Evolutionary conservation across 805 yeast species (phyloP), one percentile per base, ranked within the genome.

Genomic region (Metschnikowia dekortorum): DNA sequence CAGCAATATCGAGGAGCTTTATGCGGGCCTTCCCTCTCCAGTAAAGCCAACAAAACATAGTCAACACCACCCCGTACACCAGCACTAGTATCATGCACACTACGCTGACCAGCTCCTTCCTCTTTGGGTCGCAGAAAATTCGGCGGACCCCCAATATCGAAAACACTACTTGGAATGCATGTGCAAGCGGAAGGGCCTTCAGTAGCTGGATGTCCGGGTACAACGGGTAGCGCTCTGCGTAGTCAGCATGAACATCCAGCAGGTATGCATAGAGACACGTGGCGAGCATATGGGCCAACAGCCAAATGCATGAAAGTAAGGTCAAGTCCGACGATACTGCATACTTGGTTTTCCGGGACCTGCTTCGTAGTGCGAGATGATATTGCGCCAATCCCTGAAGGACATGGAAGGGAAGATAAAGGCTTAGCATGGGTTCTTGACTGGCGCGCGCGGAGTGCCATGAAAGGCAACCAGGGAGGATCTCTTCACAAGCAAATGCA

Each of bases 281-380:
- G 35, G 59, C 50, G 5, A 49, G 16, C 10, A 53, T 35, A 16
- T 48, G 48, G 3, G 54, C 34, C 31, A 52, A 13, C n/a, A 48
- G 38, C 49, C 54, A 53, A 7, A 52, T 43, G 45, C 49, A 49
- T 9, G 53, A 50, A 46, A 51, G 52, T 6, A 53, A 16, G 22
- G 51, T 38, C 44, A 55, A 51, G 51, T 57, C 59, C 14, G 50
- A 46, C 28, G 59, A 56, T 6, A 57, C 28, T 13, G 42, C 53
- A 13, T 35, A 39, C 8, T 39, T 42, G 6, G 53, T 46, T 26
- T 45, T 39, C 28, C 46, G 48, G 22, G 22, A 14, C 2, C 29
- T 2, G 35, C 48, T 39, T 40, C 46, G 51, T 16, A 44, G 49
- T 6, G 39, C 10, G n/a, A 50, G n/a, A 2, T 48, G 51, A 14